Evolutionary conservation across 1,284 basidiomycete genomes (phyloP).

Genomic region (Bjerkandera adusta): DNA sequence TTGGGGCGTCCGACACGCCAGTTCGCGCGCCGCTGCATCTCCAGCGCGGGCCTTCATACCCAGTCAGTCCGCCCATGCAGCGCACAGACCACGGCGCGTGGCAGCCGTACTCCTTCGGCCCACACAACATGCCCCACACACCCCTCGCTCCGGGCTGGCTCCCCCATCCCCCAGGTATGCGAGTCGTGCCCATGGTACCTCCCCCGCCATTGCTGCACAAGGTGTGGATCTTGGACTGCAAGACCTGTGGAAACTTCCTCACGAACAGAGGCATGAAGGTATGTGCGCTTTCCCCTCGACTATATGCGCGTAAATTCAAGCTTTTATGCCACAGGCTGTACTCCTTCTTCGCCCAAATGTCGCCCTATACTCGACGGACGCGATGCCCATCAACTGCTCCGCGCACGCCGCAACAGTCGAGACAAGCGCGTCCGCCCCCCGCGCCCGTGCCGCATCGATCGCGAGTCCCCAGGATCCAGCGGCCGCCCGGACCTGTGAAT

Average conservation of each 20-base stretch:
- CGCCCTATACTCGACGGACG: constrained; percentile 82
- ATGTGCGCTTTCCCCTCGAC: constrained; percentile 23
- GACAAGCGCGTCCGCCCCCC: constrained; percentile 29
- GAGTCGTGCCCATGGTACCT: constrained; percentile 32
- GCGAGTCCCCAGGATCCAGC: constrained; percentile 11
- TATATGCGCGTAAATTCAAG: not conserved
- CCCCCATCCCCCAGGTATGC: constrained; percentile 10
- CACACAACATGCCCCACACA: constrained; percentile 3
- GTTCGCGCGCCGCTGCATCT: not conserved
- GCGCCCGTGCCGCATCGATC: constrained; percentile 25
- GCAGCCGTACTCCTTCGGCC: constrained; percentile 1
- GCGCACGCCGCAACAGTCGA: constrained; percentile 50
- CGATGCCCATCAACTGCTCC: constrained; percentile 75
- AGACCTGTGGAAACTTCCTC: constrained; percentile 66
- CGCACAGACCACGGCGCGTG: constrained; percentile 3
- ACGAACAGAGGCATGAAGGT: constrained; percentile 86
- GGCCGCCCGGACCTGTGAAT: constrained; percentile 58
- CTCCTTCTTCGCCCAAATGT: constrained; percentile 80
- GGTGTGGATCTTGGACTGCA: constrained; percentile 80
- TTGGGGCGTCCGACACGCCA: no score
- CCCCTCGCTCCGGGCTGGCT: constrained; percentile 6
- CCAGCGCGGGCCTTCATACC: constrained; percentile 1
- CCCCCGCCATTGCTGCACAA: constrained; percentile 51
- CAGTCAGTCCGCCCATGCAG: constrained; percentile 4
- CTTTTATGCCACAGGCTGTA: constrained; percentile 56